phyloP scores from a whole-genome alignment of 768 basidiomycete genomes.

The Rhodosporidiobolus sp. region DNA sequence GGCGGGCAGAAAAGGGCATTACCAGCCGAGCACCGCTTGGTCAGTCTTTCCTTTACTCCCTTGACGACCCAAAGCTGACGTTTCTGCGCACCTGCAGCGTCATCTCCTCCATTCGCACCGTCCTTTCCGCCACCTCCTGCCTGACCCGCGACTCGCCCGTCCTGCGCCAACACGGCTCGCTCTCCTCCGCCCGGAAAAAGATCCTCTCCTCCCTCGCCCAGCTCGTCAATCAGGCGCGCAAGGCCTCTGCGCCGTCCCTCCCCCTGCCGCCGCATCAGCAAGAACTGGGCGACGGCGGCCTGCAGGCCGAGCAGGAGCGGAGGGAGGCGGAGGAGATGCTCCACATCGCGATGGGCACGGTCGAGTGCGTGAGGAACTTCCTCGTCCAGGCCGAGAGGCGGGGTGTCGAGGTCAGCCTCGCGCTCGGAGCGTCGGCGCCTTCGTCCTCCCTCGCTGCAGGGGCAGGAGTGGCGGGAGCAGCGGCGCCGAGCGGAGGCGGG shows the following conservation, averaged over 20 bases:
- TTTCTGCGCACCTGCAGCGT: conserved; percentile 52
- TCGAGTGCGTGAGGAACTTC: conserved; percentile 74
- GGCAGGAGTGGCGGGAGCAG: neutral
- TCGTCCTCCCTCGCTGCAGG: neutral
- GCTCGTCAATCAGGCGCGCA: conserved; percentile 68
- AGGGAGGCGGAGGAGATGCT: conserved; percentile 74
- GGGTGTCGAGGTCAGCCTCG: conserved; percentile 46
- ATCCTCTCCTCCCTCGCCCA: conserved; percentile 76
- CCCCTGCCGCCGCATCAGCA: conserved; percentile 51
- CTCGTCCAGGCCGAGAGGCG: conserved; percentile 52
- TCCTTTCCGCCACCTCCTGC: conserved; percentile 77
- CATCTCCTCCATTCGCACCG: conserved; percentile 85
- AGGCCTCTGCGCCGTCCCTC: conserved; percentile 38
- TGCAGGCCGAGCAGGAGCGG: conserved; percentile 55
- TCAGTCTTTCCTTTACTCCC: conserved; percentile 2
- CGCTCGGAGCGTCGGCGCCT: neutral
- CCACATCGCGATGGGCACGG: conserved; percentile 72
- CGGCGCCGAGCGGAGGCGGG: too few relatives aligned
- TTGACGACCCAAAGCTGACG: neutral
- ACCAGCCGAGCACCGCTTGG: conserved; percentile 88
- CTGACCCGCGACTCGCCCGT: conserved; percentile 74
- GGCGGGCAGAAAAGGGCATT: conserved; percentile 72
- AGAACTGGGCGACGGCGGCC: conserved; percentile 53
- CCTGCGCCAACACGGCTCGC: conserved; percentile 62
- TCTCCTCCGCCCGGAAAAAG: conserved; percentile 74